phyloP scores from a whole-genome alignment of 176 grass and related monocot species.

The Dendrocalamus sinicus region DNA sequence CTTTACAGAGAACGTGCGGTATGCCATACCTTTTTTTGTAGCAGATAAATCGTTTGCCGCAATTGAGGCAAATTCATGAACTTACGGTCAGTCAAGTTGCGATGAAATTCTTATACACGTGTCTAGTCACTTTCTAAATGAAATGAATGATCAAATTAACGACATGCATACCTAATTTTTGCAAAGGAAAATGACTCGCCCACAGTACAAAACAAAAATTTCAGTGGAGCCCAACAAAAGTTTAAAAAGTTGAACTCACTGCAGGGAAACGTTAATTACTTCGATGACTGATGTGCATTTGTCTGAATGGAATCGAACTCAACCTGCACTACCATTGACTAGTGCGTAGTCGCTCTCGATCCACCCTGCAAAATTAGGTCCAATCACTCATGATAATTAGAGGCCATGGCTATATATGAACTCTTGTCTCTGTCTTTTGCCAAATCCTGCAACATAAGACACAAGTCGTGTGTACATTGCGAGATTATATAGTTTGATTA shows the following conservation, averaged over 20 bases:
- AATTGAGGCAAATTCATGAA: neutral
- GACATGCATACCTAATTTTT: neutral
- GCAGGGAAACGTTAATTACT: conserved; percentile 24
- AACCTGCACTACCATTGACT: conserved; percentile 32
- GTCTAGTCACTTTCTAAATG: neutral
- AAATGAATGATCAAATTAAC: neutral
- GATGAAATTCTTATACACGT: neutral
- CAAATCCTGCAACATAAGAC: neutral
- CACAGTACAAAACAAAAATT: neutral
- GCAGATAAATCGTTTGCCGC: neutral
- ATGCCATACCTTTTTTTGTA: neutral
- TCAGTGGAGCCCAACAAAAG: neutral
- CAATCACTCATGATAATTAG: conserved; percentile 20
- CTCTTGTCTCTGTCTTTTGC: neutral
- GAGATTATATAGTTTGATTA: neutral
- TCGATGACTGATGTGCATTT: neutral
- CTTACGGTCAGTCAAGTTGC: neutral
- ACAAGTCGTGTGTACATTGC: neutral
- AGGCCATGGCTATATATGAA: neutral
- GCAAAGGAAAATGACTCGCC: neutral
- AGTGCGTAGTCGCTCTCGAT: neutral
- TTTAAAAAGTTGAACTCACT: neutral
- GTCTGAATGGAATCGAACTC: conserved; percentile 32
- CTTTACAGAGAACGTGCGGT: neutral
- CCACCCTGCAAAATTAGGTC: conserved; percentile 40